Base-by-base conservation (phyloP, 2,329 filamentous ascomycete genomes). In the Aspergillus quadricinctus region DNA sequence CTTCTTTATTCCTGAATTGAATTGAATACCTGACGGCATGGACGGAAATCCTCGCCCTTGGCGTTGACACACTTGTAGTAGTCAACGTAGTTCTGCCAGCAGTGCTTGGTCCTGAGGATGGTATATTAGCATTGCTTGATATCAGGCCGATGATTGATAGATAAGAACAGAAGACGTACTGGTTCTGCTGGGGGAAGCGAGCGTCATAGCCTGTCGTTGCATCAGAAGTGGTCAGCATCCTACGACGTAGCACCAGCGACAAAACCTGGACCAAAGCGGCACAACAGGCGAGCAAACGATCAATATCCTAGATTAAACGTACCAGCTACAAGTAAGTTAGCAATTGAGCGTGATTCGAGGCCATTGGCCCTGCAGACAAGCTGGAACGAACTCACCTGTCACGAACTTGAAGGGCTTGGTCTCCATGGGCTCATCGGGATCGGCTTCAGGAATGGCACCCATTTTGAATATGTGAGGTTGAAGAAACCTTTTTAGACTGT, bases 321-420 rank as follows among this genome's bases (percentile, higher is more conserved):
- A 82, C 80, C 80, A 73, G 80, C 80, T 82, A 64, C 57, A 59
- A 48, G 49, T 49, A 59, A 54, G 69, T 80, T 74, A 80, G 77
- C 73, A 70, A 69, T 72, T 69, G 66, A 65, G 60, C 59, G 48
- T 54, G 19, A 64, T 61, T 63, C 66, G 57, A 59, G 63, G 65
- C 68, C 59, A 68, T 67, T 61, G 60, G 56, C 49, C 56, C 57
- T 53, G 58, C 31, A 45, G 46, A 57, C 51, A 53, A 57, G 59
- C 57, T 52, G 56, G 56, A 56, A 61, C 56, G 58, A 65, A 68
- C 90, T 78, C 85, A 96, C 92, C 93, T 82, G 93, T 97, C 75
- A 97, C 94, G 82, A 97, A 97, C 89, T 99, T 99, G 89, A 99
- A 99, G 80, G 95, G 95, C 88, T 97, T 99, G 81, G 92, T 97